Percentiles rank a stretch among this genome's conserved stretches.
Evolutionary conservation across 192 early-diverging fungal species (phyloP).

Genomic region (Podila verticillata): DNA sequence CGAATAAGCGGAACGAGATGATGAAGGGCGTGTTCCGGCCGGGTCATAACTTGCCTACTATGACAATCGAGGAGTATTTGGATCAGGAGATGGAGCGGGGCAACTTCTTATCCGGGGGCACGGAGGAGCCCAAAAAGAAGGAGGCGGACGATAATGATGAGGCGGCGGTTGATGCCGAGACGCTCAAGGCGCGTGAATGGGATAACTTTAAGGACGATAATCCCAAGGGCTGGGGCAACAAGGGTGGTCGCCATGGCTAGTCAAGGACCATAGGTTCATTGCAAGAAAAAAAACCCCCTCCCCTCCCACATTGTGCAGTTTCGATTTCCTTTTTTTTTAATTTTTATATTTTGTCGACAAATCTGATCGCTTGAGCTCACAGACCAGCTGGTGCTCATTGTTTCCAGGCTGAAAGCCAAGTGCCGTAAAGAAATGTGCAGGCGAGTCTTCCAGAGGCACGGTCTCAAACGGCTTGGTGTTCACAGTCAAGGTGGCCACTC

Average conservation of each 20-base stretch:
- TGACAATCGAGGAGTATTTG: conserved; percentile 96
- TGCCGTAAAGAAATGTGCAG: conserved; percentile 30
- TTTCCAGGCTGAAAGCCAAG: conserved; percentile 10
- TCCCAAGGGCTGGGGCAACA: conserved; percentile 76
- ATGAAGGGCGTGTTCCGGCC: conserved; percentile 86
- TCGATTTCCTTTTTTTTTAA: neutral
- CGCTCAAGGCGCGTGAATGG: conserved; percentile 84
- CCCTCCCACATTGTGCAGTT: too few species aligned
- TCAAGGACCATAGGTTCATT: too few species aligned
- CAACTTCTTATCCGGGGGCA: conserved; percentile 87
- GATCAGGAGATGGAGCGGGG: conserved; percentile 87
- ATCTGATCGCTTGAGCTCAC: neutral
- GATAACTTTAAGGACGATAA: conserved; percentile 92
- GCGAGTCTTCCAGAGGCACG: conserved; percentile 24
- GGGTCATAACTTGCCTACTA: conserved; percentile 90
- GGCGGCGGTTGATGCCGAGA: conserved; percentile 84
- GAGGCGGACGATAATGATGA: conserved; percentile 84
- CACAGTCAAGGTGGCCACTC: neutral
- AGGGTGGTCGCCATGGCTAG: conserved; percentile 33
- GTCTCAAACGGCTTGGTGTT: conserved; percentile 10
- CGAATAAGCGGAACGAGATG: conserved; percentile 76
- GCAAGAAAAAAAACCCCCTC: neutral
- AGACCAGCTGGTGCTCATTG: neutral
- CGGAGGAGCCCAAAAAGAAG: conserved; percentile 77
- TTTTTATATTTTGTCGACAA: neutral